Conservation (phyloP, 73 alveolate genomes). For the Halteria grandinella region DNA sequence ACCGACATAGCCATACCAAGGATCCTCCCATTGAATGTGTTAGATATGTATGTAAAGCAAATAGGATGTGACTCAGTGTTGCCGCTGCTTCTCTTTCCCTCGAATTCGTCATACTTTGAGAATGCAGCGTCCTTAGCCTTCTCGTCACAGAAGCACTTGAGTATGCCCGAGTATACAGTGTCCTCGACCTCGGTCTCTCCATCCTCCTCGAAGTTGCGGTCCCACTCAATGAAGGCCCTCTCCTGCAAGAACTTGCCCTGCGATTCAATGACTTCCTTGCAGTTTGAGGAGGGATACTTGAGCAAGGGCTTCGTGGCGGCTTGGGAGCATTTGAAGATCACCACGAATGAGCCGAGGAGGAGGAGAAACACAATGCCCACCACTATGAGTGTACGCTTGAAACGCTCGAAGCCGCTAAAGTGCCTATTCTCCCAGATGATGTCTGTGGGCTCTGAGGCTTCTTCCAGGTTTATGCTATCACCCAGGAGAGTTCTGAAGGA, state of each 20-base stretch:
- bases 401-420: neutral
- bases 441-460: constrained; percentile 61
- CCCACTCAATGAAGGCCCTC: constrained; percentile 19
- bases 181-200: constrained; percentile 38
- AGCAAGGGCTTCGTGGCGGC: neutral
- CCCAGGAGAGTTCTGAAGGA: constrained; percentile 13
- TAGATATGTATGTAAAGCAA: constrained; percentile 22
- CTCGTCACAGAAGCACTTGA: constrained; percentile 39
- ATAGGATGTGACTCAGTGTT: neutral
- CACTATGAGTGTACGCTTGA: constrained; percentile 6
- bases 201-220: neutral
- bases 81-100: neutral
- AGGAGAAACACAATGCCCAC: neutral
- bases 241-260: neutral
- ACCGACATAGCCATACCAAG: constrained; percentile 38
- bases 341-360: constrained; percentile 5
- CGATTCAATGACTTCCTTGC: neutral
- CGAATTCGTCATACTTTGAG: neutral
- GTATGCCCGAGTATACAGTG: constrained; percentile 15
- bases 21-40: constrained; percentile 2
- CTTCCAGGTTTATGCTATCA: constrained; percentile 14
- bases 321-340: constrained; percentile 15
- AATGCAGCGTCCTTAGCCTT: neutral
- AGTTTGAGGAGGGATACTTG: constrained; percentile 24
- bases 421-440: constrained; percentile 58